Conservation (phyloP, 2,329 filamentous ascomycete genomes). For the Aureobasidium sp. region DNA sequence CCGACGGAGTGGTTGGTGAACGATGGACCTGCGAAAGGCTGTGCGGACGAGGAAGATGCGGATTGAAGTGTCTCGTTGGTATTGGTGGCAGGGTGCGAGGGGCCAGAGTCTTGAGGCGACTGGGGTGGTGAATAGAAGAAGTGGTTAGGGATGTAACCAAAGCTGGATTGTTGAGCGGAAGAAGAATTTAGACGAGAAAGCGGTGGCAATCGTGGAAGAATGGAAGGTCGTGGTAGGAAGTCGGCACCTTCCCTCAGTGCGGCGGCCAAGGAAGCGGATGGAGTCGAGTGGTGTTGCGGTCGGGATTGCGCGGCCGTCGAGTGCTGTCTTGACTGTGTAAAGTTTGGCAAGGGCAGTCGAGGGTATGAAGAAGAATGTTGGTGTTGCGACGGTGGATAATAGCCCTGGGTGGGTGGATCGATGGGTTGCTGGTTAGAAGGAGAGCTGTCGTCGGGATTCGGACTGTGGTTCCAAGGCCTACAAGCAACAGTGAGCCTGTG, state of each 20-base stretch:
- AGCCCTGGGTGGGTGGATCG: neutral
- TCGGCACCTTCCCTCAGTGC: conserved; percentile 6
- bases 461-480: neutral
- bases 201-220: neutral
- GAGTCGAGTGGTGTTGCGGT: neutral
- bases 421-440: neutral
- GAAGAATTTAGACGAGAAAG: neutral
- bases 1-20: neutral
- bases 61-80: neutral
- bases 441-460: neutral
- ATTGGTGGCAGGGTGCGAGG: neutral
- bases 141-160: conserved; percentile 10
- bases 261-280: conserved; percentile 1
- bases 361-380: neutral
- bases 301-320: neutral
- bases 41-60: neutral
- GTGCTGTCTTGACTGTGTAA: neutral
- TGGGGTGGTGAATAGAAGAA: conserved; percentile 11
- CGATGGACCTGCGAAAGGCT: neutral
- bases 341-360: neutral
- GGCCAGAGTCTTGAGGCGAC: neutral
- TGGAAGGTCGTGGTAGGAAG: conserved; percentile 5
- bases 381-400: neutral
- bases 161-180: neutral
- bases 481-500: neutral